Evolutionary conservation across 1,284 basidiomycete genomes (phyloP).

Genomic region (Fomitiporia mediterranea): DNA sequence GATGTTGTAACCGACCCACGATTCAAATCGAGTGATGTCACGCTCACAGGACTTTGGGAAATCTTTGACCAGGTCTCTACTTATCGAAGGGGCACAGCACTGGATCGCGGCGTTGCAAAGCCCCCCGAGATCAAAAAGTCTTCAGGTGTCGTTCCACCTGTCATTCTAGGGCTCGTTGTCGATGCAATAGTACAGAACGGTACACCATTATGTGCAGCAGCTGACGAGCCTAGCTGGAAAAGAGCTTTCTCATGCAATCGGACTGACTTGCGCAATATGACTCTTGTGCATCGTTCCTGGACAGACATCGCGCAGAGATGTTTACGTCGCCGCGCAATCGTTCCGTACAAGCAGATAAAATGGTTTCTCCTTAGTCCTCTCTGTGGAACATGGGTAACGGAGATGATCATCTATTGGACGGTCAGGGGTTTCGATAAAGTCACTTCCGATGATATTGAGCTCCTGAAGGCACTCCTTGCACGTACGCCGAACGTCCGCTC

Average conservation of each 20-base stretch:
- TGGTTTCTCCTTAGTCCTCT: neutral
- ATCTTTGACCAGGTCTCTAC: neutral
- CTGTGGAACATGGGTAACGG: constrained; percentile 1
- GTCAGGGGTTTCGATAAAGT: neutral
- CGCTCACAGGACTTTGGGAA: neutral
- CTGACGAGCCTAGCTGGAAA: neutral
- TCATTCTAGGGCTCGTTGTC: neutral
- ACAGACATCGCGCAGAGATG: neutral
- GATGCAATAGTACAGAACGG: neutral
- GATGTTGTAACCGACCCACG: neutral
- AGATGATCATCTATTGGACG: constrained; percentile 7
- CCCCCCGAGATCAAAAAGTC: neutral
- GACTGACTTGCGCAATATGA: neutral
- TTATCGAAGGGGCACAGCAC: neutral
- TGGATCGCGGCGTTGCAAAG: neutral
- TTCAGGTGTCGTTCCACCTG: neutral
- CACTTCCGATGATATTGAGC: constrained; percentile 4
- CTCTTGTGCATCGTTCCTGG: constrained; percentile 2
- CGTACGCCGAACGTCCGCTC: neutral
- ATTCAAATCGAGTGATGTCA: neutral
- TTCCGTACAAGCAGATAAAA: constrained; percentile 4
- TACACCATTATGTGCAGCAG: neutral
- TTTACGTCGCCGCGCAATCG: neutral
- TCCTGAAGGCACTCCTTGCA: constrained; percentile 1
- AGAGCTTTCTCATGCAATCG: neutral